Evolutionary conservation across 305 asterid genomes (phyloP).

Genomic region (Ajuga reptans): DNA sequence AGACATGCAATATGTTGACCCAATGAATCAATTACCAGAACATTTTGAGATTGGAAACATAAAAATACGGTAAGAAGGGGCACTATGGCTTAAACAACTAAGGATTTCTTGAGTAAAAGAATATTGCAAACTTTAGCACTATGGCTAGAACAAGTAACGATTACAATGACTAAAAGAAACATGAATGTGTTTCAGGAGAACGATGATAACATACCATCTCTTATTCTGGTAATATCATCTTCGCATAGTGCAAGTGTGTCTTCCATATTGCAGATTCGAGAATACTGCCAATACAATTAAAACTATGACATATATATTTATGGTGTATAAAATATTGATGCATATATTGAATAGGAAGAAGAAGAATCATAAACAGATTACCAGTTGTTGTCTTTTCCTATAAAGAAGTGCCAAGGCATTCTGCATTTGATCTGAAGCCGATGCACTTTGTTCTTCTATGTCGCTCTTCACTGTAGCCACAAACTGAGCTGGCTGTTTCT

Average conservation of each 20-base stretch:
- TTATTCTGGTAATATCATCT: conserved; percentile 27
- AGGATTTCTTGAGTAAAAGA: too few species aligned
- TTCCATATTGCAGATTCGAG: conserved; percentile 25
- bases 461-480: not conserved
- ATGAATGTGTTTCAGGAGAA: not conserved
- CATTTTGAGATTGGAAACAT: not conserved
- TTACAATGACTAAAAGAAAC: too few species aligned
- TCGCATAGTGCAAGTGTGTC: conserved; percentile 33
- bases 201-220: conserved; percentile 28
- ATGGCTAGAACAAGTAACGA: too few species aligned
- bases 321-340: not conserved
- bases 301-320: not conserved
- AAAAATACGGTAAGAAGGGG: not conserved
- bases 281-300: conserved; percentile 25
- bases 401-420: conserved; percentile 31
- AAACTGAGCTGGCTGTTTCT: not conserved
- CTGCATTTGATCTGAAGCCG: conserved; percentile 20
- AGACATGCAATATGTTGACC: too few species aligned
- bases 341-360: not conserved
- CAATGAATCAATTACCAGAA: not conserved
- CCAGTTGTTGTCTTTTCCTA: conserved; percentile 27
- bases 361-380: conserved; percentile 11
- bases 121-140: too few species aligned
- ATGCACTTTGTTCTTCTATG: conserved; percentile 3
- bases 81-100: not conserved